Base-by-base conservation (phyloP, 768 basidiomycete genomes). In the Mycena latifolia region DNA sequence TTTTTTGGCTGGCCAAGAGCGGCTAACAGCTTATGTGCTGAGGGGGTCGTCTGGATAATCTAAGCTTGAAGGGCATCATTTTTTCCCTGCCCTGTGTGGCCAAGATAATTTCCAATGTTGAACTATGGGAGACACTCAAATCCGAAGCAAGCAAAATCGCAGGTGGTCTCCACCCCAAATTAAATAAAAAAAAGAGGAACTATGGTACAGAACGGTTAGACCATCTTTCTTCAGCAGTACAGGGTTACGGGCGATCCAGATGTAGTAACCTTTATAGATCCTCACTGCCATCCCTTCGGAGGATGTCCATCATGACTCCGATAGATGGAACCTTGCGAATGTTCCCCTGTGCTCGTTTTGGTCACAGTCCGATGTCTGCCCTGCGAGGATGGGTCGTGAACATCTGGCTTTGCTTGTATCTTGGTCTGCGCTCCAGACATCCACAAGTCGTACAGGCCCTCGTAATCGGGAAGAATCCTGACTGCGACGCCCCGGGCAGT, bases 401-500 rank as follows among this genome's bases (percentile, higher is more conserved):
- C 20, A 39, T 25, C 43, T 29, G 2, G 2, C 0, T 22, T n/a
- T 1, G 17, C 45, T 14, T 28, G 22, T 2, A 68, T 51, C 11
- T 29, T 0, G 2, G 61, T 53, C 25, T 2, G 15, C 22, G 37
- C 52, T 14, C 22, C 15, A n/a, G 67, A 55, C 35, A 62, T 63
- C 46, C 20, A 57, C 22, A 68, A 18, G 28, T 68, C 62, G 17
- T 64, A 68, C 11, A 24, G 28, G 7, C 67, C 67, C 33, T 68
- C 67, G 35, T 47, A 68, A 10, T 48, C 33, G 7, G 61, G 27
- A 18, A 39, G 12, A 0, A 64, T 17, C 6, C 18, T 11, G 2
- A 68, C 18, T 12, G 31, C 25, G 2, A 53, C 62, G 17, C 62
- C 46, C 0, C 37, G 57, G n/a, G 45, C 56, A 29, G 54, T 28